A percentile compares a stretch with the other conserved stretches of the same genome.
phyloP scores from a whole-genome alignment of 2,329 filamentous ascomycete species.

The Colletotrichum trifolii region DNA sequence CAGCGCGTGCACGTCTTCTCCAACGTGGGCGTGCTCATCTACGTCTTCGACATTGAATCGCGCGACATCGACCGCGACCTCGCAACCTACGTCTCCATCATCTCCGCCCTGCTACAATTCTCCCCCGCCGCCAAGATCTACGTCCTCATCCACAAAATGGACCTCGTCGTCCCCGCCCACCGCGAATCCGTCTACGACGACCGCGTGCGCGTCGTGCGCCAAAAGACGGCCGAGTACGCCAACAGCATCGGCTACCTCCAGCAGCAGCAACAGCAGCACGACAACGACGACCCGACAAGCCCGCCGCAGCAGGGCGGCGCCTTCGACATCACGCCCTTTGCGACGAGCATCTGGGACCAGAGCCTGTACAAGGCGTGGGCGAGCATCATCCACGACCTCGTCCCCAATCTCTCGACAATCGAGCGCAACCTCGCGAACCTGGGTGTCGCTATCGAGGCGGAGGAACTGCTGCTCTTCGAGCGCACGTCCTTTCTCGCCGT shows the following conservation, averaged over 20 bases:
- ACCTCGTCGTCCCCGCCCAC: conserved; percentile 84
- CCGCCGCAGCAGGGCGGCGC: conserved; percentile 39
- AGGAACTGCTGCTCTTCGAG: conserved; percentile 95
- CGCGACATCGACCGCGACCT: conserved; percentile 94
- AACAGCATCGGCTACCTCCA: conserved; percentile 49
- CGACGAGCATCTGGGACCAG: conserved; percentile 98
- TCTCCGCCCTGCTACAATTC: conserved; percentile 88
- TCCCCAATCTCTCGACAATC: conserved; percentile 91
- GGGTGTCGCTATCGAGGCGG: conserved; percentile 86
- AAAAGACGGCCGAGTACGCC: conserved; percentile 72
- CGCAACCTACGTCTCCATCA: conserved; percentile 90
- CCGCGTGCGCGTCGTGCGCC: conserved; percentile 79
- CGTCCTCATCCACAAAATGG: conserved; percentile 98
- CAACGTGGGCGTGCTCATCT: conserved; percentile 96
- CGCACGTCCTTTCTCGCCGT: conserved; percentile 96
- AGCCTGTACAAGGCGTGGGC: conserved; percentile 98
- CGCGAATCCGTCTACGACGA: conserved; percentile 88
- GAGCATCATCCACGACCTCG: conserved; percentile 95
- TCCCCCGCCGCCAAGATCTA: conserved; percentile 86
- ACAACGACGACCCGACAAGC: conserved; percentile 37
- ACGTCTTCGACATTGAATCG: conserved; percentile 98
- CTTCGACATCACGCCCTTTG: conserved; percentile 86
- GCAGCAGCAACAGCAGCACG: conserved; percentile 21
- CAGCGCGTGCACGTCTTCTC: conserved; percentile 97
- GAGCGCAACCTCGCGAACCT: conserved; percentile 86